phyloP scores from a whole-genome alignment of 1,284 basidiomycete genomes.

The Leccinum variabile region DNA sequence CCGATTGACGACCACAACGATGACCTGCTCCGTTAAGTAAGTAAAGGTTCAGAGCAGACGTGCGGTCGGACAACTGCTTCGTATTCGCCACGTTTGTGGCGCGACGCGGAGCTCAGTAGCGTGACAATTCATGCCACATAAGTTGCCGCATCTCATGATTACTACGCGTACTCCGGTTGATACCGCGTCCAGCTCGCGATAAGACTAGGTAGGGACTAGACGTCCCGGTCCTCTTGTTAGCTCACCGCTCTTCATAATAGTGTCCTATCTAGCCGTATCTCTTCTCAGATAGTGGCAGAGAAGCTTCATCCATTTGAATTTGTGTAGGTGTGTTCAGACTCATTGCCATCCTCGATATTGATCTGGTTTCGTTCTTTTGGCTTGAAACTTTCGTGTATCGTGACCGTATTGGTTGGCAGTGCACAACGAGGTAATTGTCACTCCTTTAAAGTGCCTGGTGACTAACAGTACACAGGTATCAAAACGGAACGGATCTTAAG shows the following conservation, averaged over 20 bases:
- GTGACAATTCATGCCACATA: conserved; percentile 5
- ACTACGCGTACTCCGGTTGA: conserved; percentile 2
- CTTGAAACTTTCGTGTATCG: conserved; percentile 17
- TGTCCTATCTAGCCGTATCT: conserved; percentile 20
- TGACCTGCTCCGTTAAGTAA: conserved; percentile 9
- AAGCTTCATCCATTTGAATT: conserved; percentile 34
- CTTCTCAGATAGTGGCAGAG: conserved; percentile 21
- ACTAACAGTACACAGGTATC: conserved; percentile 20
- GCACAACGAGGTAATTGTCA: conserved; percentile 27
- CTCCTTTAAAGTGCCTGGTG: conserved; percentile 18
- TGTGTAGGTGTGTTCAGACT: conserved; percentile 18
- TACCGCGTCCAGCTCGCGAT: conserved; percentile 17
- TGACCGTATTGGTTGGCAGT: conserved; percentile 25
- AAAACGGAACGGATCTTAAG: conserved; percentile 27
- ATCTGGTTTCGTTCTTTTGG: conserved; percentile 18
- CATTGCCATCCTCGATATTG: conserved; percentile 30
- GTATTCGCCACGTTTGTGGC: conserved; percentile 29
- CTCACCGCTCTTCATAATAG: conserved; percentile 1
- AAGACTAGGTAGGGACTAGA: conserved; percentile 14
- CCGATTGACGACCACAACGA: conserved; percentile 8
- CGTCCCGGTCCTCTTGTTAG: not conserved
- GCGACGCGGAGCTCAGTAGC: conserved; percentile 10
- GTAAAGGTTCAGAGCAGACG: conserved; percentile 10
- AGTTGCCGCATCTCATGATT: conserved; percentile 6
- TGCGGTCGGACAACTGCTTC: conserved; percentile 19